A percentile compares a stretch with the other conserved stretches of the same genome.
phyloP scores from a whole-genome alignment of 73 alveolate species.

The Stentor roeselii region DNA sequence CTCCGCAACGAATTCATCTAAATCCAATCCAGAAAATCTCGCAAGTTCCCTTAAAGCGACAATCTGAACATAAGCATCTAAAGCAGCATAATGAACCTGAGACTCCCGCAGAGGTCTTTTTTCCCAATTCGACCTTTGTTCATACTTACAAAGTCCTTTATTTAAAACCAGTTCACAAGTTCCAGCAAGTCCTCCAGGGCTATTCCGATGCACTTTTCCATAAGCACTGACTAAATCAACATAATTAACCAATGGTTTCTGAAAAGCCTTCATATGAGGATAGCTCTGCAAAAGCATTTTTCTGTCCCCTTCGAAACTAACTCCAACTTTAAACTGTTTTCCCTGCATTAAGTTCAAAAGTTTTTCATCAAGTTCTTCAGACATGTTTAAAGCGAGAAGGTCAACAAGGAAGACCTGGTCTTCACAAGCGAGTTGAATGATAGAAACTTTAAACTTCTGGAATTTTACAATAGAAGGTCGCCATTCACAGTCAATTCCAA shows the following conservation, averaged over 20 bases:
- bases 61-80: conserved; percentile 70
- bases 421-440: conserved; percentile 68
- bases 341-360: conserved; percentile 30
- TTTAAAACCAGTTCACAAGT: conserved; percentile 58
- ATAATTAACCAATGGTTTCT: conserved; percentile 30
- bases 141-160: conserved; percentile 66
- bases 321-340: conserved; percentile 59
- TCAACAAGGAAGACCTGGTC: conserved; percentile 66
- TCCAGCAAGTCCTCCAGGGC: conserved; percentile 64
- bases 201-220: conserved; percentile 43
- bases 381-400: conserved; percentile 40
- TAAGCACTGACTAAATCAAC: conserved; percentile 58
- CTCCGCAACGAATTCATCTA: neutral
- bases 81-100: conserved; percentile 84
- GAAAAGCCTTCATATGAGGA: conserved; percentile 47
- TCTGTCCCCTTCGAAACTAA: conserved; percentile 59
- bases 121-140: conserved; percentile 88
- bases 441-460: conserved; percentile 56
- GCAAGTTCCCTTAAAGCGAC: neutral
- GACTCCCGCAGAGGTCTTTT: conserved; percentile 75
- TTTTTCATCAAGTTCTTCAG: conserved; percentile 42
- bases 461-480: conserved; percentile 55
- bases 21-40: neutral
- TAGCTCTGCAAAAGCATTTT: conserved; percentile 42
- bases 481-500: conserved; percentile 92